phyloP scores from a whole-genome alignment of 75 land plant genomes.

The Selaginella moellendorffii region DNA sequence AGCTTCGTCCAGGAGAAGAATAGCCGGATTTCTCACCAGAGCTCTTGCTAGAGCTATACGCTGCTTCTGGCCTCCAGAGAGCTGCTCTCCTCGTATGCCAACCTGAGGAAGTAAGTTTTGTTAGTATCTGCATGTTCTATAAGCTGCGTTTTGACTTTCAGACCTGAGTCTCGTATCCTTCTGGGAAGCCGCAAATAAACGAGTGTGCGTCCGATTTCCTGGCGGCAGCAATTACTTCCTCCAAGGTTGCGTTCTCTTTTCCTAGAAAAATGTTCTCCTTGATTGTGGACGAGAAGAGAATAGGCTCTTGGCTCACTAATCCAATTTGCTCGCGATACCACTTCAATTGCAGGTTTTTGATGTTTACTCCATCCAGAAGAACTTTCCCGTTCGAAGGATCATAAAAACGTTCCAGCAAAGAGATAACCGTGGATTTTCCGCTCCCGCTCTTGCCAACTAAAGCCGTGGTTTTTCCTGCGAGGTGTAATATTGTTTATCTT shows the following conservation, averaged over 20 bases:
- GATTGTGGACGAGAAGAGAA: background rate
- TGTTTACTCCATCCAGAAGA: background rate
- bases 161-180: slow-evolving; percentile 4
- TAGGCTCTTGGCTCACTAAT: slow-evolving; percentile 2
- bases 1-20: slow-evolving; percentile 3
- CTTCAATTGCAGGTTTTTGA: slow-evolving; percentile 3
- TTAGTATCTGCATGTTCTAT: background rate
- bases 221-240: background rate
- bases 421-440: slow-evolving; percentile 1
- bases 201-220: background rate
- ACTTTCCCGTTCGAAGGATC: background rate
- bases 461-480: background rate
- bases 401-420: background rate
- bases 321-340: background rate
- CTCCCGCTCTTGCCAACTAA: background rate
- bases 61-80: slow-evolving; percentile 6
- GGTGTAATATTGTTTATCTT: background rate
- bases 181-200: background rate
- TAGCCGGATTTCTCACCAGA: background rate
- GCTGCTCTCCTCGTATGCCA: background rate
- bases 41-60: slow-evolving; percentile 3
- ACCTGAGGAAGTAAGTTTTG: background rate
- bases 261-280: slow-evolving; percentile 2
- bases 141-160: too few relatives aligned
- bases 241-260: background rate